Base-by-base conservation (phyloP, 345 rosid genomes). In the Aquilaria sinensis region DNA sequence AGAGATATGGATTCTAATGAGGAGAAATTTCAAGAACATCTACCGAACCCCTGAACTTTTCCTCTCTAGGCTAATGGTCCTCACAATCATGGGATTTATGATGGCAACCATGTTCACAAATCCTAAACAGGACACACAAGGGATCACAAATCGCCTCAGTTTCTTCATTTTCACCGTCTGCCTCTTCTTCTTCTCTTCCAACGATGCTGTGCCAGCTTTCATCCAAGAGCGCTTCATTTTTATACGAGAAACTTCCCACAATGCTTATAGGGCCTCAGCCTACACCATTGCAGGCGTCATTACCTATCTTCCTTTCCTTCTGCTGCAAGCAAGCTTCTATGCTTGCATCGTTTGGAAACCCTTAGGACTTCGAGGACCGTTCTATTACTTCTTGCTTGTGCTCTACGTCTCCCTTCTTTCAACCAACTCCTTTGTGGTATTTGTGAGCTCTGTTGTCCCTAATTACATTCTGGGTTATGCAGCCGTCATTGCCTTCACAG, bases 51-150 rank as follows among this genome's bases (percentile, higher is more conserved):
- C 86, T 2, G 88, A 86, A 65, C 87, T 86, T 48, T 86, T 86
- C 78, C 86, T 83, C 45, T 86, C 92, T 13, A 71, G 92, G 51
- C 83, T 83, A 43, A 29, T 83, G 70, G 92, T 83, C 65, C 78
- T 86, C 29, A 76, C 87, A 5, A 11, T 76, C 31, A 86, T 86
- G 92, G 92, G 92, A 6, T 0, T 81, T 46, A 78, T 86, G 88
- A 86, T 86, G 92, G 88, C 89, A 31, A 83, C 92, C 5, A 83
- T 86, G 92, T 86, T 86, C 86, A 32, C 43, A 66, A 73, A 70
- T 10, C 92, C 92, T 1, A 73, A 66, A 59, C 10, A n/a, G 0
- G 55, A 61, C 62, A 9, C 56, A 46, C 86, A 86, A 58, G 92
- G 88, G 47, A 79, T 86, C 75, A 81, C 88, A 3, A 70, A 86